Conservation (phyloP, 2,329 filamentous ascomycete species). For the Botryotinia globosa region DNA sequence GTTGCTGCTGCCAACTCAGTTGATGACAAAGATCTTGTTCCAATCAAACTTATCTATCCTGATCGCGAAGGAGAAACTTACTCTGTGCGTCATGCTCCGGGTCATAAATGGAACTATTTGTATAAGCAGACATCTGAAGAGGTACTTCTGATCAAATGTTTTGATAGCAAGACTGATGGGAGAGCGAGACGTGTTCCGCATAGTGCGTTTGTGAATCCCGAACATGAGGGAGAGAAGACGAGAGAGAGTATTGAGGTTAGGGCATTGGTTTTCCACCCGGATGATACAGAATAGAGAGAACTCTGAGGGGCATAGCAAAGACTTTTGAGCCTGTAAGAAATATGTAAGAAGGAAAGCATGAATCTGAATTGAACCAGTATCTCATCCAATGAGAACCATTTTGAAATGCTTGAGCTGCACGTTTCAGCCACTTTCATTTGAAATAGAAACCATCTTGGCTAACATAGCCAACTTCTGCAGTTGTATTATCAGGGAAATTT, state of each 20-base stretch:
- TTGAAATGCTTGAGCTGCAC: not conserved
- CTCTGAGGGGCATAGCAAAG: not conserved
- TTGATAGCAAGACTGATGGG: constrained; percentile 56
- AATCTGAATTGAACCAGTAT: not conserved
- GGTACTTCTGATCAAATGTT: constrained; percentile 60
- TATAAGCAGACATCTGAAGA: constrained; percentile 51
- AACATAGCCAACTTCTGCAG: not conserved
- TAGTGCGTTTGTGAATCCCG: constrained; percentile 51
- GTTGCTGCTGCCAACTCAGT: constrained; percentile 52
- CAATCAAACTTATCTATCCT: constrained; percentile 44
- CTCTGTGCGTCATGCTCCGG: constrained; percentile 38
- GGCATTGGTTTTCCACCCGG: constrained; percentile 47
- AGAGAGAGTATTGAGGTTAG: constrained; percentile 58
- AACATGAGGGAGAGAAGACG: constrained; percentile 42
- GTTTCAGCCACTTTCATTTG: not conserved
- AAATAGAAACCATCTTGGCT: not conserved
- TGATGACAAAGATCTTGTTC: constrained; percentile 49
- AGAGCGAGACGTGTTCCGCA: constrained; percentile 54
- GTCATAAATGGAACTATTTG: constrained; percentile 54
- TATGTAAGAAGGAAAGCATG: not conserved
- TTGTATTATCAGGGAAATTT: not conserved
- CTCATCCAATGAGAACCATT: not conserved
- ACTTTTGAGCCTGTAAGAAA: not conserved
- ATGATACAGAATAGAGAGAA: constrained; percentile 23
- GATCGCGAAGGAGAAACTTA: constrained; percentile 25